These are phyloP conservation scores for Leishmania guyanensis DNA, from an alignment of 208 protist genomes.

Conservation along the genomic window DNA sequence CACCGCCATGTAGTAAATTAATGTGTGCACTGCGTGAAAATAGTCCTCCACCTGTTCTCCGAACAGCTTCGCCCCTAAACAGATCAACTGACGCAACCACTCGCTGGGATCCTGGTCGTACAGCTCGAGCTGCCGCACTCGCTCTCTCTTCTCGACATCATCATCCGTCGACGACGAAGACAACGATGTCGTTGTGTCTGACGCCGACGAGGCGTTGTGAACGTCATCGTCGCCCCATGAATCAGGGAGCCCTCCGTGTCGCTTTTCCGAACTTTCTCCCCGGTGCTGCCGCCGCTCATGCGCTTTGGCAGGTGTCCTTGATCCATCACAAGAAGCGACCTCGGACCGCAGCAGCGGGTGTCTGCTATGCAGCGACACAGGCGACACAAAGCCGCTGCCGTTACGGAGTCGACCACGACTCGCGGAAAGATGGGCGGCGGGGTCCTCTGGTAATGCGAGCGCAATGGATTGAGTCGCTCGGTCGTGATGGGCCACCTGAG, in stretches of 20 bases:
- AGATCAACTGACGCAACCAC: neutral
- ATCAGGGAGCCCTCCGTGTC: neutral
- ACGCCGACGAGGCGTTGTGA: neutral
- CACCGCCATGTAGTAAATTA: constrained; percentile 1
- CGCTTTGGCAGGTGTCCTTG: neutral
- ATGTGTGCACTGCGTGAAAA: neutral
- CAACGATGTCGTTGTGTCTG: neutral
- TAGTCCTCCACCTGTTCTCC: constrained; percentile 1
- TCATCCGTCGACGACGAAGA: neutral
- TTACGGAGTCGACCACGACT: neutral
- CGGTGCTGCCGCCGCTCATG: neutral
- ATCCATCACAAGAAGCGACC: neutral
- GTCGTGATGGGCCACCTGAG: neutral
- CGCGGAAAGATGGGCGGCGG: neutral
- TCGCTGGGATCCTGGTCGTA: neutral
- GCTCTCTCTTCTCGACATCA: constrained; percentile 1
- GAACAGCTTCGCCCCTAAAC: neutral
- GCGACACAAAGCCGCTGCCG: neutral
- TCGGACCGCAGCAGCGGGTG: neutral
- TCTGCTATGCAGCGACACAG: neutral
- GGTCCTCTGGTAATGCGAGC: neutral
- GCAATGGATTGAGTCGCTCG: neutral
- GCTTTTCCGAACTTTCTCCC: neutral
- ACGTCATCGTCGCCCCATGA: neutral
- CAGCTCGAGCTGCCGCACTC: constrained; percentile 9